A percentile compares a stretch with the other conserved stretches of the same genome.
These are phyloP conservation scores for Luvunga scandens DNA, from an alignment of 345 rosid genomes.

Conservation along the genomic window DNA sequence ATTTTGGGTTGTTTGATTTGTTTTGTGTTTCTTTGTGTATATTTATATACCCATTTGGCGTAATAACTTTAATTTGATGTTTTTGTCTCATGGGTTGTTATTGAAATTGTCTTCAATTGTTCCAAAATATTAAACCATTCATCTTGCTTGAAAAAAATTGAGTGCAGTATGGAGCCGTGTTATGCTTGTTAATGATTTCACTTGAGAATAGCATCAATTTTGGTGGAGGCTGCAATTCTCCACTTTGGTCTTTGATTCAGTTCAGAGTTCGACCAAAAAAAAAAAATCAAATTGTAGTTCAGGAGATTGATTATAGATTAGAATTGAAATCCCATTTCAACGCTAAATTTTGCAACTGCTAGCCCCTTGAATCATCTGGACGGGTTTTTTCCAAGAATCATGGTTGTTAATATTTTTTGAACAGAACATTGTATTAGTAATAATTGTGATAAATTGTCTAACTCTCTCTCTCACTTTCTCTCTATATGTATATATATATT, in stretches of 20 bases:
- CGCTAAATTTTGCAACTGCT: neutral
- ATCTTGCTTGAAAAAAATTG: neutral
- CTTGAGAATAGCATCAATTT: neutral
- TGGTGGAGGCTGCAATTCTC: neutral
- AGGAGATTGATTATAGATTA: neutral
- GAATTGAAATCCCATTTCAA: neutral
- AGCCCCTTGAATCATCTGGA: neutral
- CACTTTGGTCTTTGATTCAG: neutral
- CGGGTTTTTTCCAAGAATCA: neutral
- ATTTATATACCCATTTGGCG: neutral
- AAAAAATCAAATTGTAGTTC: neutral
- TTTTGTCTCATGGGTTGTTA: neutral
- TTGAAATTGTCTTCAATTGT: too few species aligned
- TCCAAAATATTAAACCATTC: too few species aligned
- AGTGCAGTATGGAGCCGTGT: neutral
- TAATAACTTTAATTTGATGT: neutral
- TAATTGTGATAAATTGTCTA: neutral
- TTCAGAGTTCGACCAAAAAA: neutral
- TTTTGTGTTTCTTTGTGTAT: neutral
- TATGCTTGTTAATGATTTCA: neutral
- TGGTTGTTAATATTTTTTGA: neutral
- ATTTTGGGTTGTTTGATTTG: neutral
- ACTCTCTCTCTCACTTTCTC: conserved; percentile 6
- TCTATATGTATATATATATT: neutral
- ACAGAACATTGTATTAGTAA: neutral